Evolutionary conservation across 257 asterid species (phyloP).

Genomic region (Misopates orontium): DNA sequence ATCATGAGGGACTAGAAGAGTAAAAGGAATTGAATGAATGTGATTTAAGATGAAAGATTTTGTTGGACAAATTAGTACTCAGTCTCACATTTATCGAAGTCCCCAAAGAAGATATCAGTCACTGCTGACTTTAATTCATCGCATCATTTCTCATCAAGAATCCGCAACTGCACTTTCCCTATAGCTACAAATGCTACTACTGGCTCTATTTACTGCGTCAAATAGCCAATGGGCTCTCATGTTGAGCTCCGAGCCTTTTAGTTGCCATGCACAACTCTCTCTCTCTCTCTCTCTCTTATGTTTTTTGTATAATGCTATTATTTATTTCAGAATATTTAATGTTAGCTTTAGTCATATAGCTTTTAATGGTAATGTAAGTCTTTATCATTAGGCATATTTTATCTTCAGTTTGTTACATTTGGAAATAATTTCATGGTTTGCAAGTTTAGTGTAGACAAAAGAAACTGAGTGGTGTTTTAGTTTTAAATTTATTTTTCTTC

Average conservation of each 20-base stretch:
- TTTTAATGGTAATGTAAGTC: background rate
- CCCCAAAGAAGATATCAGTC: background rate
- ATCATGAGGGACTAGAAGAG: no score
- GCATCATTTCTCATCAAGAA: conserved; percentile 1
- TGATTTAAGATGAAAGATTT: background rate
- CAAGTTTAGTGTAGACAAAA: conserved; percentile 30
- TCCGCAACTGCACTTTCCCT: background rate
- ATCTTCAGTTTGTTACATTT: conserved; percentile 1
- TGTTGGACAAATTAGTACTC: no score
- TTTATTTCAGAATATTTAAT: conserved; percentile 11
- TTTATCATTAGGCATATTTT: background rate
- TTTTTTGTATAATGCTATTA: conserved; percentile 4
- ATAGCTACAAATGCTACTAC: background rate
- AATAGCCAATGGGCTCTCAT: conserved; percentile 41
- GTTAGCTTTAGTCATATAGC: background rate
- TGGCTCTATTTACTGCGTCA: conserved; percentile 12
- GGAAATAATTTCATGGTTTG: conserved; percentile 1
- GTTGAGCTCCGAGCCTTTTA: conserved; percentile 42
- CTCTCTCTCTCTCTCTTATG: background rate
- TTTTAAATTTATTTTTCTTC: conserved; percentile 21
- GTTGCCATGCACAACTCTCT: conserved; percentile 21
- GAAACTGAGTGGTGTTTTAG: conserved; percentile 16
- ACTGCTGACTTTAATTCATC: background rate
- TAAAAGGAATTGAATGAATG: conserved; percentile 27
- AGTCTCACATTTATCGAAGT: conserved; percentile 9